These are phyloP conservation scores for Neurospora tetrasperma DNA, from an alignment of 495 filamentous ascomycete genomes.

Conservation along the genomic window DNA sequence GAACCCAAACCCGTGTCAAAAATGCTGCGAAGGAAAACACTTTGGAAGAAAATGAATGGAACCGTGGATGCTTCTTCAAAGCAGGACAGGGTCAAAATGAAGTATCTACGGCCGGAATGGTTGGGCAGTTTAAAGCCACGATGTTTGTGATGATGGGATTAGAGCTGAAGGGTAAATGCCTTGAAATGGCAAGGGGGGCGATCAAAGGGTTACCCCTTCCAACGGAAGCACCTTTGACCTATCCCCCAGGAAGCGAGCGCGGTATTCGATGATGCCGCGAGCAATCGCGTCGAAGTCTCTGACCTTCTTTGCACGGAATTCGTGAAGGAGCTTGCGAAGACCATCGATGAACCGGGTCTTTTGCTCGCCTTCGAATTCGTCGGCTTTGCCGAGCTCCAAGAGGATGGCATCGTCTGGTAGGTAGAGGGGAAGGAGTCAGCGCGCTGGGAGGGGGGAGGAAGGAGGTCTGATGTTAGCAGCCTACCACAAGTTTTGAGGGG, in stretches of 20 bases:
- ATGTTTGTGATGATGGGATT: not conserved
- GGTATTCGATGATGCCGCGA: slow-evolving; percentile 70
- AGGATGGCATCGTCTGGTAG: slow-evolving; percentile 77
- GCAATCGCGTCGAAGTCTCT: slow-evolving; percentile 77
- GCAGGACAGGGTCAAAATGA: slow-evolving; percentile 1
- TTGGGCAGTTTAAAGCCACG: not conserved
- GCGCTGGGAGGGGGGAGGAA: slow-evolving; percentile 21
- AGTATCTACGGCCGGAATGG: slow-evolving; percentile 14
- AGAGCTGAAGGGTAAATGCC: not conserved
- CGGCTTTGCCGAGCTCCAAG: slow-evolving; percentile 66
- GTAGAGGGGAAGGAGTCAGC: slow-evolving; percentile 50
- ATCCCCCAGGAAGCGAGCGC: slow-evolving; percentile 45
- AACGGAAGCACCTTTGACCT: slow-evolving; percentile 39
- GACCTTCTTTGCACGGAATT: slow-evolving; percentile 61
- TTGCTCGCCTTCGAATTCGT: slow-evolving; percentile 60
- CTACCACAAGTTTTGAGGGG: slow-evolving; percentile 4
- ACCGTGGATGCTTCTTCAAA: not conserved
- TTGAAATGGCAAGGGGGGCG: not conserved
- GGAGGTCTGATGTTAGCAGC: slow-evolving; percentile 24
- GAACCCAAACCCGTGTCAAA: not conserved
- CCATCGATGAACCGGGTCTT: slow-evolving; percentile 63
- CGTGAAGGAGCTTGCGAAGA: slow-evolving; percentile 62
- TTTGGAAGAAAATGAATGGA: slow-evolving; percentile 5
- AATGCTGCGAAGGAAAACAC: slow-evolving; percentile 4
- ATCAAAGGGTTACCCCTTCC: slow-evolving; percentile 26